Base-by-base conservation (phyloP, 106 monocot genomes). In the Agapanthus africanus region DNA sequence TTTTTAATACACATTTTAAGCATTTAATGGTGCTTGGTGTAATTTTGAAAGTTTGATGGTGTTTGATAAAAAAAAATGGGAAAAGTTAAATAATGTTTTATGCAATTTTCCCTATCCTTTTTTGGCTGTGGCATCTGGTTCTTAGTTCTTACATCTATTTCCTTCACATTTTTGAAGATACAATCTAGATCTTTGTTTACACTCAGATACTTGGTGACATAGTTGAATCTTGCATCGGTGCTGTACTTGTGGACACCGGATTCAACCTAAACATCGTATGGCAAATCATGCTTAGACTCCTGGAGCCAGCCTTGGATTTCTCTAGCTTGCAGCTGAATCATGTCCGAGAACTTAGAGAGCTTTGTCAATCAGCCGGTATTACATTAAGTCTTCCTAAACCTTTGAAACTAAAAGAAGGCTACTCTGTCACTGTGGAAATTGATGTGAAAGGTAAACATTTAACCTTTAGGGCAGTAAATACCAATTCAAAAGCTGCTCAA, bases 201-300 rank as follows among this genome's bases (percentile, higher is more conserved):
- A 41, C 78, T n/a, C 77, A 95, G 95, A 88, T 84, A 37, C 91
- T 95, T 68, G 86, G 95, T 61, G 95, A 95, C 40, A 72, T 91
- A 65, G 79, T 95, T 63, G 95, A 95, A 82, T 95, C 95, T 31
- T 91, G 76, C 77, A 73, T 95, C 60, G 95, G 91, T 65, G 91
- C 95, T 38, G 52, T 91, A 42, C 86, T 95, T 76, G 77, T 95
- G 11, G 95, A 95, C 65, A 76, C 84, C 1, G 88, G 91, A 63
- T 91, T 95, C 37, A 59, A 95, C 71, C 59, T 95, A 26, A 60
- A 74, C 0, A 36, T 63, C 38, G 82, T 84, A 26, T 95, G 95
- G 95, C 68, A 44, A 44, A 31, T 79, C 60, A 80, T 95, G 81
- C 70, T 95, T 1, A 21, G 27, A 8, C 78, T 95, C 21, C 61